Evolutionary conservation across 2,329 filamentous ascomycete species (phyloP), one percentile per base, ranked within the genome.

Genomic region (Xylaria digitata): DNA sequence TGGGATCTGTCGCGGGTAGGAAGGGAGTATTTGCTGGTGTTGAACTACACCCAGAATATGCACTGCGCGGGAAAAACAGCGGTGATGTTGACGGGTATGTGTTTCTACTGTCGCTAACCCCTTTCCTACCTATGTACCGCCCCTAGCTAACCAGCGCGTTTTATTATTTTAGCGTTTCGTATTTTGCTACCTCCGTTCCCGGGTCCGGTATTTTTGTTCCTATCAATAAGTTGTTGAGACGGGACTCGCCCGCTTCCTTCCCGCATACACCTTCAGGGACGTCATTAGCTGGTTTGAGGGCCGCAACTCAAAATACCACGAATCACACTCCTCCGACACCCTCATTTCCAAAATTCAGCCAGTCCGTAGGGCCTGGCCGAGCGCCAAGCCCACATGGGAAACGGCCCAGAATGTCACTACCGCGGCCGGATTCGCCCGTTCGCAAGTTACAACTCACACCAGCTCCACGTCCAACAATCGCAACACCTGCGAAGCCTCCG

Each of bases 161-260:
- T 76, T 72, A 73, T 73, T 40, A 37, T 50, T 32, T 70, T 76
- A 90, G 88, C 63, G 76, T 90, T 55, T 88, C 84, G 40, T 99
- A 99, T 81, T 99, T 99, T 78, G 85, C 84, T 42, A 97, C 96
- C 11, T 86, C 86, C 2, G 81, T 90, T 23, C 87, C 92, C 0
- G 93, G 93, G 68, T 89, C 96, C 2, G 96, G 96, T 67, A 98
- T 99, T 75, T 99, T 99, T 77, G 86, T 99, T 15, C 96, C 96
- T 3, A 83, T 96, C 17, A 88, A 90, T 78, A 96, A 96, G 78
- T 92, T 92, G 40, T 85, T 86, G 76, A 92, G 87, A 79, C 90
- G 88, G 76, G 87, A 86, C 56, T 88, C 86, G 46, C 84, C 85
- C 23, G 80, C 82, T 15, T 82, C 83, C 34, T 82, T 86, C 30